Conservation (phyloP, 805 yeast genomes). For the Candida anglica region DNA sequence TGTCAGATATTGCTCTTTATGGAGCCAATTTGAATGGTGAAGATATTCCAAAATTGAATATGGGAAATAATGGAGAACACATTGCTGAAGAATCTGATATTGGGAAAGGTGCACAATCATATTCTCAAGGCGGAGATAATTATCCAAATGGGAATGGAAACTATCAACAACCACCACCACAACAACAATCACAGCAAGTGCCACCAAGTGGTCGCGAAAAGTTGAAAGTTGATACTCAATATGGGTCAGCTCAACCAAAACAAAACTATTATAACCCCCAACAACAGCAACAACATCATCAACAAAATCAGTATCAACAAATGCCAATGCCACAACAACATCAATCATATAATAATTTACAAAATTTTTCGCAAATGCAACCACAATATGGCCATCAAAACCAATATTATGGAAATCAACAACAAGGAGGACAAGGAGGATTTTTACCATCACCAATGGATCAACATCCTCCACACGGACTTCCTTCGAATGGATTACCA, state of each 20-base stretch:
- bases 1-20: slow-evolving; percentile 33
- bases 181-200: too few species aligned
- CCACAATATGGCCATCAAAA: slow-evolving; percentile 1
- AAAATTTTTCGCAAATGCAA: slow-evolving; percentile 3
- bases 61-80: neutral
- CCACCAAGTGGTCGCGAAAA: too few species aligned
- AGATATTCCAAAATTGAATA: neutral
- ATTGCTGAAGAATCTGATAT: neutral
- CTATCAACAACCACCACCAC: slow-evolving; percentile 1
- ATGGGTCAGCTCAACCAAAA: slow-evolving; percentile 1
- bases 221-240: too few species aligned
- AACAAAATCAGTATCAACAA: slow-evolving; percentile 5
- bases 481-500: slow-evolving; percentile 25
- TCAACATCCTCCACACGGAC: slow-evolving; percentile 29
- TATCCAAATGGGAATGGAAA: too few species aligned
- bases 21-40: slow-evolving; percentile 33
- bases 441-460: slow-evolving; percentile 12
- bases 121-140: neutral
- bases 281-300: slow-evolving; percentile 5
- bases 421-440: slow-evolving; percentile 3
- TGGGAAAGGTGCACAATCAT: neutral
- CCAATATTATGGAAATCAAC: slow-evolving; percentile 2
- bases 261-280: slow-evolving; percentile 1
- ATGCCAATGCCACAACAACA: slow-evolving; percentile 5
- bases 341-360: slow-evolving; percentile 5